A percentile compares a stretch with the other conserved stretches of the same genome.
These are phyloP conservation scores for Huntiella omanensis DNA, from an alignment of 2,329 filamentous ascomycete species.

Conservation along the genomic window DNA sequence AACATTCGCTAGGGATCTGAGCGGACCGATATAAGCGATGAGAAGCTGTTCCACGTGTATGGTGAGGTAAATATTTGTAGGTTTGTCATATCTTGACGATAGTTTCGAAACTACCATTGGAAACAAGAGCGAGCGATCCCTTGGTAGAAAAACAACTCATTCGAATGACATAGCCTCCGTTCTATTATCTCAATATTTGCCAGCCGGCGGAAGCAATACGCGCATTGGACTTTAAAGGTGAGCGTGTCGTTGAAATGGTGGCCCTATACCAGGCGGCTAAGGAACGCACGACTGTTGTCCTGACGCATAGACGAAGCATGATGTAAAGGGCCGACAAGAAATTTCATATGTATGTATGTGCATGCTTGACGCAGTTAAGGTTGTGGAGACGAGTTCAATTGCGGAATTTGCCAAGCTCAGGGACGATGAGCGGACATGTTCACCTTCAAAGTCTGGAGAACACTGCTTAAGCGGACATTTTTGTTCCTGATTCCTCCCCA, in stretches of 20 bases:
- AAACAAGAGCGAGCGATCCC: constrained; percentile 67
- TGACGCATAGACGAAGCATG: constrained; percentile 78
- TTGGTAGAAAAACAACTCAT: constrained; percentile 91
- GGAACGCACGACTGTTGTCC: constrained; percentile 78
- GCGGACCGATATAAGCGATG: constrained; percentile 43
- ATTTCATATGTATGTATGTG: constrained; percentile 31
- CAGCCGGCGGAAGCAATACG: constrained; percentile 68
- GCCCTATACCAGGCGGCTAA: constrained; percentile 66
- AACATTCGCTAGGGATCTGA: constrained; percentile 71
- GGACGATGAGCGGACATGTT: constrained; percentile 64
- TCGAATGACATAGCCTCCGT: constrained; percentile 75
- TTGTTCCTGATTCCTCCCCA: too few relatives aligned
- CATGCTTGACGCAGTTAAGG: constrained; percentile 77
- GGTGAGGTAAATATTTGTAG: constrained; percentile 84
- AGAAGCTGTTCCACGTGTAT: constrained; percentile 58
- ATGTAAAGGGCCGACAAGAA: constrained; percentile 70
- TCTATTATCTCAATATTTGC: constrained; percentile 78
- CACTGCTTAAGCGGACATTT: background rate
- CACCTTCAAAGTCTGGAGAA: constrained; percentile 50
- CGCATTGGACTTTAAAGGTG: constrained; percentile 56
- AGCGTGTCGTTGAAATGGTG: constrained; percentile 56
- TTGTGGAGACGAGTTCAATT: constrained; percentile 75
- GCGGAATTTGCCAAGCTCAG: constrained; percentile 47
- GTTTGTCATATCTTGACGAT: constrained; percentile 66
- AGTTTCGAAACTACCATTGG: constrained; percentile 76